Base-by-base conservation (phyloP, 495 filamentous ascomycete genomes). In the Aspergillus ostianus region DNA sequence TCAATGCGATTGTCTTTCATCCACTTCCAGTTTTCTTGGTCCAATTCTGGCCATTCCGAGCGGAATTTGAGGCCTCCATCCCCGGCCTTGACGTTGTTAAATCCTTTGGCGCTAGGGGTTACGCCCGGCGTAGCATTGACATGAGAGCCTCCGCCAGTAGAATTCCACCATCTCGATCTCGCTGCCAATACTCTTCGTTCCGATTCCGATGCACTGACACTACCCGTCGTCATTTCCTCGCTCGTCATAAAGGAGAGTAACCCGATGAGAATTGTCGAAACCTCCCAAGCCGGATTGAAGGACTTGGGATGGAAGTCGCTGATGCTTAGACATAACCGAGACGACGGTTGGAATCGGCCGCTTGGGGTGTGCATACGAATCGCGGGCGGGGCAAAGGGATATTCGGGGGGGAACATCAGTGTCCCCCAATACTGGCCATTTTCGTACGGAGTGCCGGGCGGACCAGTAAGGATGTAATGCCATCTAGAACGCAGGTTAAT, bases 241-340 rank as follows among this genome's bases (percentile, higher is more conserved):
- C 89, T 91, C 4, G 93, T 98, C 94, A 98, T 98, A 73, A 98
- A 98, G 46, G 88, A 92, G 57, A 97, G 80, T 18, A 98, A 80
- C 45, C 94, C 94, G 60, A 96, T 96, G 19, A 98, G 79, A 65
- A 98, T 98, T 4, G 94, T 98, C 47, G 87, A 91, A 12, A 98
- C 94, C 65, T 96, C 92, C 94, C 94, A 98, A n/a, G 94, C 93
- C 10, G 94, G 94, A 69, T 98, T 98, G 82, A 98, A 98, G 45
- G 89, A 93, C 66, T 93, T 92, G 0, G 94, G 94, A 71, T 98
- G 94, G 76, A 98, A 98, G 71, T 98, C 94, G 61, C 86, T 90
- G 66, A 98, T 98, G 70, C 88, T 91, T 56, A 98, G 89, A 66
- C 95, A 98, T 18, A 98, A 86, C 19, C 95, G 87, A 10, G 90